These are phyloP conservation scores for Entomortierella beljakovae DNA, from an alignment of 192 early-diverging fungal species.

Conservation along the genomic window DNA sequence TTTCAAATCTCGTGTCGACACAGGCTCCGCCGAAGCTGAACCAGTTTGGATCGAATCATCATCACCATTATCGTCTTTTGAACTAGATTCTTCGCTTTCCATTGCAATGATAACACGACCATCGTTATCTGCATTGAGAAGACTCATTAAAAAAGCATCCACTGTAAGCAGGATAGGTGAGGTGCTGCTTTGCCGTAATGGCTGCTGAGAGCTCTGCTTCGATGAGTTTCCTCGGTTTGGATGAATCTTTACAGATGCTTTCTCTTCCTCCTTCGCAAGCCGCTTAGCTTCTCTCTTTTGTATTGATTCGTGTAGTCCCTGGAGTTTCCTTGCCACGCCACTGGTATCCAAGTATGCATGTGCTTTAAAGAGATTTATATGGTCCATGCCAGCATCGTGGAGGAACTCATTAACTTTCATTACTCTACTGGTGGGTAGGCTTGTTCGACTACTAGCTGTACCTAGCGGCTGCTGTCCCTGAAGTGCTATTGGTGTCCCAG, in stretches of 20 bases:
- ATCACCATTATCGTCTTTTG: neutral
- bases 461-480: neutral
- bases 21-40: neutral
- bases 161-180: conserved; percentile 57
- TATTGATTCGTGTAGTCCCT: conserved; percentile 34
- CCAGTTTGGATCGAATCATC: neutral
- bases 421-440: conserved; percentile 39
- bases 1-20: neutral
- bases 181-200: conserved; percentile 2
- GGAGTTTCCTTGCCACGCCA: conserved; percentile 73
- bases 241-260: conserved; percentile 23
- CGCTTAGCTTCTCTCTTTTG: conserved; percentile 25
- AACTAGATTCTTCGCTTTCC: neutral
- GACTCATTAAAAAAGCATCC: conserved; percentile 66
- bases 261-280: conserved; percentile 44
- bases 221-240: neutral
- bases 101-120: conserved; percentile 73
- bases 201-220: neutral
- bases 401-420: conserved; percentile 77
- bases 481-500: conserved; percentile 5
- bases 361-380: conserved; percentile 87
- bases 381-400: conserved; percentile 73
- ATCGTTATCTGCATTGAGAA: conserved; percentile 73
- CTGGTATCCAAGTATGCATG: conserved; percentile 75
- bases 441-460: conserved; percentile 13